Base-by-base conservation (phyloP, 176 grass and related monocot genomes). In the Lolium multiflorum region DNA sequence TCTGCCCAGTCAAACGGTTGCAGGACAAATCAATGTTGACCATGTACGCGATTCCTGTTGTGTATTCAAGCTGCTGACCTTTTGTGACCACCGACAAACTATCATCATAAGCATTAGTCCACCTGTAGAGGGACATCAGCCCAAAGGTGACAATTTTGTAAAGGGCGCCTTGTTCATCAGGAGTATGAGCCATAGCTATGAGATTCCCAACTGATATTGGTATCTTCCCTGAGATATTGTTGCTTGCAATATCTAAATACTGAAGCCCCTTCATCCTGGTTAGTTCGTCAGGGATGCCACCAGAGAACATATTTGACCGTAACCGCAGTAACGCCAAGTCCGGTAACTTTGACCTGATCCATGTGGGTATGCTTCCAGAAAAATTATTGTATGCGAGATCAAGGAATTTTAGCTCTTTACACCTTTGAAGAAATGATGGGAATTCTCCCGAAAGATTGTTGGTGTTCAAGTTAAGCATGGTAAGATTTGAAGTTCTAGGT, bases 1-100 rank as follows among this genome's bases (percentile, higher is more conserved):
- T 83, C 26, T 7, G 3, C 7, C 78, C 78, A 3, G 52, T 61
- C 8, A 82, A 51, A 9, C 48, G 48, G 3, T 87, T 87, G 16
- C 25, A 20, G 1, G 85, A 80, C 4, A 87, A 35, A 81, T 87
- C 78, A 62, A 87, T 68, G 51, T 77, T 73, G 24, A 81, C 67
- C 85, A 87, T 77, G 39, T 79, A 26, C 0, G 24, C 6, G 18
- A 79, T n/a, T 66, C 59, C 64, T 4, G 3, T 25, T 11, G 3
- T 48, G 72, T 44, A 87, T 44, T 28, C 31, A 60, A 72, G 48
- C 31, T 21, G 4, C 41, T 73, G 48, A 0, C 74, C 25, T 76
- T 76, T 76, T 18, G 15, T 76, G 41, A 76, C 4, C 48, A 76
- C 49, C 1, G 9, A 31, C 7, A 55, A 74, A 9, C 5, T 74